A percentile compares a stretch with the other conserved stretches of the same genome.
phyloP scores from a whole-genome alignment of 2,329 filamentous ascomycete species.

The Epicoccum nigrum region DNA sequence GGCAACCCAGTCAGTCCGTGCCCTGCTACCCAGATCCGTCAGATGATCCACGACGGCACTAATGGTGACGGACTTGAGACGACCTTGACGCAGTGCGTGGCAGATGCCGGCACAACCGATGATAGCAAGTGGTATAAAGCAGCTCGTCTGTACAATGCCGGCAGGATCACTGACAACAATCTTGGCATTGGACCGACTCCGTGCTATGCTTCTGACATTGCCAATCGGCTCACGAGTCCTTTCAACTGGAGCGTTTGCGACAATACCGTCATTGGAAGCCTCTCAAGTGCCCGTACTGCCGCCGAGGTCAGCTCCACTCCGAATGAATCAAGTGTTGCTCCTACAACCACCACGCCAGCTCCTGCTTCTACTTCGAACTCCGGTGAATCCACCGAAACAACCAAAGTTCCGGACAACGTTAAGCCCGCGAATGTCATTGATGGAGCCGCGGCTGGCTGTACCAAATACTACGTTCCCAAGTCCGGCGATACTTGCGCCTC shows the following conservation, averaged over 20 bases:
- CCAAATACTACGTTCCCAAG: conserved; percentile 38
- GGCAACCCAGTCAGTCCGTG: conserved; percentile 50
- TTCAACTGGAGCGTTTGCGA: conserved; percentile 25
- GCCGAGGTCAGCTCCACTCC: background rate
- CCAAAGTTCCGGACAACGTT: background rate
- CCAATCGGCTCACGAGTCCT: conserved; percentile 53
- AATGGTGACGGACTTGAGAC: conserved; percentile 52
- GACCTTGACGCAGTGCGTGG: conserved; percentile 51
- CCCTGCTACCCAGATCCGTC: conserved; percentile 44
- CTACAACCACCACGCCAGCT: background rate
- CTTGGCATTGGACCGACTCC: conserved; percentile 52
- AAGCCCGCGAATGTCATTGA: conserved; percentile 14
- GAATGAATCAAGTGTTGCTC: conserved; percentile 4
- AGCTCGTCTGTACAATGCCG: conserved; percentile 60
- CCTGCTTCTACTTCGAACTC: background rate
- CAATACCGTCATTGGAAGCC: conserved; percentile 8
- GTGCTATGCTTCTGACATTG: conserved; percentile 60
- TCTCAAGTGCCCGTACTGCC: conserved; percentile 4
- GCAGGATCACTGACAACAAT: conserved; percentile 45
- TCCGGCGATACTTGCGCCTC: conserved; percentile 41
- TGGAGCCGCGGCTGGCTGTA: conserved; percentile 33
- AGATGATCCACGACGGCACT: conserved; percentile 54
- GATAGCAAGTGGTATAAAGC: conserved; percentile 54
- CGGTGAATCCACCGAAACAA: conserved; percentile 2
- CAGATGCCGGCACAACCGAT: conserved; percentile 35